Percentiles rank a stretch among this genome's conserved stretches.
These are phyloP conservation scores for Ascoidea rubescens DNA, from an alignment of 805 yeast species.

Conservation along the genomic window DNA sequence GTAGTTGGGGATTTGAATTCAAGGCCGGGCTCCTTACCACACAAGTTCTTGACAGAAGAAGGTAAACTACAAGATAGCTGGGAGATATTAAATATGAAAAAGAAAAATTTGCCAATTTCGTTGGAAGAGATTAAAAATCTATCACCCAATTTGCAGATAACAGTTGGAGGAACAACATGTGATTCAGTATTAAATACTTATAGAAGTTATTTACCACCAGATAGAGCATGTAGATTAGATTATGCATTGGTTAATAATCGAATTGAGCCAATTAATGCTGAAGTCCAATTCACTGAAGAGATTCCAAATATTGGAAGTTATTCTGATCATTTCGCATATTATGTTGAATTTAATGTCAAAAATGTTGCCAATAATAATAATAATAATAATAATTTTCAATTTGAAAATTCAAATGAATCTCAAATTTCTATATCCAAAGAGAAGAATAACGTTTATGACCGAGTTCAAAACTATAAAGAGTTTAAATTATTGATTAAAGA, in stretches of 20 bases:
- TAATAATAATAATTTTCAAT: not conserved
- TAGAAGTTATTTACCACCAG: conserved; percentile 37
- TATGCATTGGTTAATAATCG: conserved; percentile 67
- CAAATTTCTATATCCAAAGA: conserved; percentile 4
- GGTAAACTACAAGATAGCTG: conserved; percentile 36
- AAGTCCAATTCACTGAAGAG: conserved; percentile 60
- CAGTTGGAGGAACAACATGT: conserved; percentile 74
- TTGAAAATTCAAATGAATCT: not conserved
- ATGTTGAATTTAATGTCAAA: conserved; percentile 25
- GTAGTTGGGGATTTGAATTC: conserved; percentile 92
- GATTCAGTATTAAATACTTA: conserved; percentile 82
- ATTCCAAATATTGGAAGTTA: conserved; percentile 59
- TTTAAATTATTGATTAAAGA: conserved; percentile 30
- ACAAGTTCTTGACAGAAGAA: conserved; percentile 53
- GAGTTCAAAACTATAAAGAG: conserved; percentile 26
- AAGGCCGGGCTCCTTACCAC: conserved; percentile 74
- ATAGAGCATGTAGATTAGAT: conserved; percentile 80
- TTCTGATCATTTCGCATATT: conserved; percentile 88
- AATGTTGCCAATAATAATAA: conserved; percentile 2
- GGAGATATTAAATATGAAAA: conserved; percentile 1
- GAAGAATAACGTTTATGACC: conserved; percentile 7
- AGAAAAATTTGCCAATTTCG: conserved; percentile 4
- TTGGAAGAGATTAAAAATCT: conserved; percentile 27
- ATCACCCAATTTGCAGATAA: conserved; percentile 49
- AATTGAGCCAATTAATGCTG: conserved; percentile 36